Conservation (phyloP, 1,284 basidiomycete genomes). For the Microbotryomycetes sp. region DNA sequence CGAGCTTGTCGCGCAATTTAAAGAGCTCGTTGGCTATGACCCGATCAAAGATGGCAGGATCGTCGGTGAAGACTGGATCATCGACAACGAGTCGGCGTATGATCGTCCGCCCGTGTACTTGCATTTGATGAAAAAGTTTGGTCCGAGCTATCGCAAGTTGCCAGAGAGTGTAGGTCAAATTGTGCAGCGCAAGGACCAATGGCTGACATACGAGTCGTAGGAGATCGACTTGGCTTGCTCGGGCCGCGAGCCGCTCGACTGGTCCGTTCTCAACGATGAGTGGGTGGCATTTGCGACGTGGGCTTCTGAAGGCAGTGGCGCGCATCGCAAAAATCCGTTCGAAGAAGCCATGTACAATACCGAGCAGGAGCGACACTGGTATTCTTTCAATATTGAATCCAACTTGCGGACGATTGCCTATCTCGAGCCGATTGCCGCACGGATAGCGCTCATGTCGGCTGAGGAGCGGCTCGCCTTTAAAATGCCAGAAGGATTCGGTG, state of each 20-base stretch:
- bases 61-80: slow-evolving; percentile 44
- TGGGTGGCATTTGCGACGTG: slow-evolving; percentile 98
- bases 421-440: slow-evolving; percentile 37
- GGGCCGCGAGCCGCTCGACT: slow-evolving; percentile 87
- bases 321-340: slow-evolving; percentile 95
- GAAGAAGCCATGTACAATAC: slow-evolving; percentile 94
- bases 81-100: slow-evolving; percentile 46
- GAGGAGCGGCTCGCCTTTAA: slow-evolving; percentile 81
- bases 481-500: slow-evolving; percentile 80
- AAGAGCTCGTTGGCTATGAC: slow-evolving; percentile 71
- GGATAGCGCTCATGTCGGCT: slow-evolving; percentile 79
- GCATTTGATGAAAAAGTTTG: slow-evolving; percentile 40
- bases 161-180: slow-evolving; percentile 66
- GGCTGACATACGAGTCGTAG: slow-evolving; percentile 49
- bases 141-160: slow-evolving; percentile 88
- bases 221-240: slow-evolving; percentile 89
- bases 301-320: slow-evolving; percentile 73
- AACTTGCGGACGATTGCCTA: slow-evolving; percentile 22
- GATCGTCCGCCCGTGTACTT: slow-evolving; percentile 24
- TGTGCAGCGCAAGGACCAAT: too few species aligned
- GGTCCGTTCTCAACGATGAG: slow-evolving; percentile 90
- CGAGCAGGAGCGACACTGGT: slow-evolving; percentile 74
- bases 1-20: slow-evolving; percentile 79
- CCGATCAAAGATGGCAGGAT: slow-evolving; percentile 55
- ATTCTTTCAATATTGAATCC: slow-evolving; percentile 30